These are phyloP conservation scores for Podospora bellae-mahoneyi DNA, from an alignment of 495 filamentous ascomycete genomes.

Conservation along the genomic window DNA sequence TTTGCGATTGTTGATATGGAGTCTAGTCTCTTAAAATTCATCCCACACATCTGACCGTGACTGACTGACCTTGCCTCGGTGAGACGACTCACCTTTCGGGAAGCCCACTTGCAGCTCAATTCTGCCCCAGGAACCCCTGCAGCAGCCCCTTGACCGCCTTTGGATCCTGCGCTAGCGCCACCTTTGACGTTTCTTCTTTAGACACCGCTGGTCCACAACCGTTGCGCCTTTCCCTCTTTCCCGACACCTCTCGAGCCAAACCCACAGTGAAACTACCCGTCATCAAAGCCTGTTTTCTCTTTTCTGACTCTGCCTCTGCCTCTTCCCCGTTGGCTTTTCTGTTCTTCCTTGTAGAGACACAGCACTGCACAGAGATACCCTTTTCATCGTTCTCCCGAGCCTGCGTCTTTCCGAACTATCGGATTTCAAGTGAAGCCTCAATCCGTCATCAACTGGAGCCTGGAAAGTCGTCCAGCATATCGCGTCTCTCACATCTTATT, in stretches of 20 bases:
- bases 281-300: not conserved
- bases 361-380: not conserved
- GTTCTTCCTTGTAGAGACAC: conserved; percentile 2
- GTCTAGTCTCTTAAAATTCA: conserved; percentile 9
- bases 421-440: conserved; percentile 24
- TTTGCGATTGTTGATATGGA: not conserved
- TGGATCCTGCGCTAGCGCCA: conserved; percentile 2
- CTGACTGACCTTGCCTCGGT: not conserved
- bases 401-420: conserved; percentile 9
- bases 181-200: conserved; percentile 5
- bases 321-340: not conserved
- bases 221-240: conserved; percentile 7
- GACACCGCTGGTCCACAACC: not conserved
- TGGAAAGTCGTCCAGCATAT: conserved; percentile 13
- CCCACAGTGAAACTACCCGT: conserved; percentile 9
- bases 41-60: not conserved
- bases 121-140: conserved; percentile 5
- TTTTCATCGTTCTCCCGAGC: not conserved
- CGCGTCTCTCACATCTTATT: conserved; percentile 2
- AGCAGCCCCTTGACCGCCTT: conserved; percentile 11
- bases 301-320: conserved; percentile 1
- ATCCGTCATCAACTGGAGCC: conserved; percentile 5
- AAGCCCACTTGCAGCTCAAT: not conserved
- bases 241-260: not conserved
- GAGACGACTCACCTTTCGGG: not conserved